These are phyloP conservation scores for Anthracocystis panici-leucophaei DNA, from an alignment of 1,284 basidiomycete genomes.

Conservation along the genomic window DNA sequence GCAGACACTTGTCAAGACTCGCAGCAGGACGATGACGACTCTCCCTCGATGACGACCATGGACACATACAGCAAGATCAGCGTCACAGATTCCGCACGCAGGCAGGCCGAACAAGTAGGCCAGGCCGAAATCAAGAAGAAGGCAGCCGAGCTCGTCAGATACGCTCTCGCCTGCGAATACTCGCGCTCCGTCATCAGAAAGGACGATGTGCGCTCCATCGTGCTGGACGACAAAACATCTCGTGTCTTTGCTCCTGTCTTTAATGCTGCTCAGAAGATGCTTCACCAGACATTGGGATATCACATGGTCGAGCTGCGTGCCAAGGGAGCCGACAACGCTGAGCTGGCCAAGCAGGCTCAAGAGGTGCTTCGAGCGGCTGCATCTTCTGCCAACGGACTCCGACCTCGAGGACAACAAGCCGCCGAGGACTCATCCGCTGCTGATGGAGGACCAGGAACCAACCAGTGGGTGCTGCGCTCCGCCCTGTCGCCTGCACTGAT, in stretches of 20 bases:
- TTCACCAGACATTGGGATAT: constrained; percentile 50
- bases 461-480: constrained; percentile 37
- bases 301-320: constrained; percentile 57
- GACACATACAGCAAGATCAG: constrained; percentile 16
- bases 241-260: constrained; percentile 53
- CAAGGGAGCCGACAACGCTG: constrained; percentile 55
- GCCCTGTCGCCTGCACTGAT: constrained; percentile 14
- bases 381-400: constrained; percentile 30
- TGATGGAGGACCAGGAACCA: constrained; percentile 20
- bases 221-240: constrained; percentile 32
- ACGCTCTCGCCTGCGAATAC: constrained; percentile 57
- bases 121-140: constrained; percentile 47
- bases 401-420: constrained; percentile 18
- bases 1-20: background rate
- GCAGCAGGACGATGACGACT: constrained; percentile 18
- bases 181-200: constrained; percentile 34
- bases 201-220: constrained; percentile 46
- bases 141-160: constrained; percentile 52
- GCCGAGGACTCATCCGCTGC: constrained; percentile 9
- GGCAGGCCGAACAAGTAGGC: constrained; percentile 32
- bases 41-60: constrained; percentile 3
- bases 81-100: constrained; percentile 23
- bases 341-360: constrained; percentile 34
- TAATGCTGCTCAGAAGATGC: constrained; percentile 56
- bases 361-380: constrained; percentile 30